Conservation (phyloP, 352 stramenopile species). For the Globisporangium parvum region DNA sequence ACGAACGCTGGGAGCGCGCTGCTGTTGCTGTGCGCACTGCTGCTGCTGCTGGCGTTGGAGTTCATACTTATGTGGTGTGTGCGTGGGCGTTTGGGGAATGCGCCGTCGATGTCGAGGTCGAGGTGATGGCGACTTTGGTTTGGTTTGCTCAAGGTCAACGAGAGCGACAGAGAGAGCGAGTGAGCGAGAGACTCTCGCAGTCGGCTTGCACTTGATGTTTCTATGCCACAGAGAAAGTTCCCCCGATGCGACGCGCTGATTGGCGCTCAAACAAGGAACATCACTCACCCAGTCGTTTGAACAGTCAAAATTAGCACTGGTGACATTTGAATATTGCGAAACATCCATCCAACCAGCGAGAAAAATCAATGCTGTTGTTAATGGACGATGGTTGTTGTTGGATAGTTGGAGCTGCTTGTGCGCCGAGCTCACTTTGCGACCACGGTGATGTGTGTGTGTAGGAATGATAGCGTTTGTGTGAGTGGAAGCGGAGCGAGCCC, state of each 20-base stretch:
- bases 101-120: neutral
- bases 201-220: neutral
- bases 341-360: too few species aligned
- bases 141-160: neutral
- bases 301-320: neutral
- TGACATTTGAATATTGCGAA: too few species aligned
- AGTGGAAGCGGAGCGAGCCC: too few species aligned
- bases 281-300: neutral
- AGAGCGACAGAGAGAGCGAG: neutral
- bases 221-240: conserved; percentile 25
- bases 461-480: too few species aligned
- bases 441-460: too few species aligned
- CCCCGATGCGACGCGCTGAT: conserved; percentile 7
- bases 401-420: too few species aligned
- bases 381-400: too few species aligned
- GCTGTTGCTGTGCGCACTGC: conserved; percentile 10
- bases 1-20: conserved; percentile 13
- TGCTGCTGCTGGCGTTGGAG: neutral
- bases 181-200: neutral
- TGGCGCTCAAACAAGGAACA: conserved; percentile 15
- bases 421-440: too few species aligned
- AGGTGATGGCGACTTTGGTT: neutral
- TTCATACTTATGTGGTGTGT: conserved; percentile 10
- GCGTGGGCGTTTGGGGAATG: conserved; percentile 8
- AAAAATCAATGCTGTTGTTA: neutral